Evolutionary conservation across 75 land plant genomes (phyloP).

Genomic region (Selaginella moellendorffii): DNA sequence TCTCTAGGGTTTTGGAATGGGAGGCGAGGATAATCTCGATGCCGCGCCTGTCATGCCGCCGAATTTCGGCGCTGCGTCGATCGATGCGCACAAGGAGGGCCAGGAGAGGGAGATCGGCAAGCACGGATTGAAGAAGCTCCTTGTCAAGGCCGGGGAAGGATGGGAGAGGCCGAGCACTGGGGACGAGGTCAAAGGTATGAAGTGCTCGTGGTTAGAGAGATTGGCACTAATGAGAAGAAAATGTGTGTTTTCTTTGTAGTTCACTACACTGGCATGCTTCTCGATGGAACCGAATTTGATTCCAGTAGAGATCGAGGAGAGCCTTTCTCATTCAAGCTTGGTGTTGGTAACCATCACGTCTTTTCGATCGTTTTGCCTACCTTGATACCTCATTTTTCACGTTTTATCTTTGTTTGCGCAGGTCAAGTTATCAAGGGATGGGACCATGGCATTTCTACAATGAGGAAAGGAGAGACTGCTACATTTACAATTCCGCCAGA

Average conservation of each 20-base stretch:
- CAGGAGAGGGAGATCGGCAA: slow-evolving; percentile 6
- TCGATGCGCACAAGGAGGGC: not conserved
- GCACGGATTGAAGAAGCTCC: slow-evolving; percentile 4
- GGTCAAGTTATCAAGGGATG: slow-evolving; percentile 19
- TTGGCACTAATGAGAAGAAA: too few relatives aligned
- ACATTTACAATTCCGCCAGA: slow-evolving; percentile 4
- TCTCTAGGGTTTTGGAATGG: not conserved
- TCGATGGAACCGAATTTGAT: not conserved
- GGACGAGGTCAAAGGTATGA: slow-evolving; percentile 5
- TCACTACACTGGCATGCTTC: not conserved
- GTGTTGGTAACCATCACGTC: not conserved
- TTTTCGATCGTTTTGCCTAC: too few relatives aligned
- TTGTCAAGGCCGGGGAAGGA: slow-evolving; percentile 9
- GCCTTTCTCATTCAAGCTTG: not conserved
- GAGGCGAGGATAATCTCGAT: too few relatives aligned
- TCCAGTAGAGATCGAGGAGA: not conserved
- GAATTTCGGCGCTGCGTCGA: not conserved
- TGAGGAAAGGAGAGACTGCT: slow-evolving; percentile 12
- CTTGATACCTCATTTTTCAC: too few relatives aligned
- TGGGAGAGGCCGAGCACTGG: not conserved
- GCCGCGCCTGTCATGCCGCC: not conserved
- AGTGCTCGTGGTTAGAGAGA: too few relatives aligned
- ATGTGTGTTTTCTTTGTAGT: not conserved
- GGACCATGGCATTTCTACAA: slow-evolving; percentile 21
- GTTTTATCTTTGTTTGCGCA: not conserved